Base-by-base conservation (phyloP, 257 asterid genomes). In the Forsythia viridissima region DNA sequence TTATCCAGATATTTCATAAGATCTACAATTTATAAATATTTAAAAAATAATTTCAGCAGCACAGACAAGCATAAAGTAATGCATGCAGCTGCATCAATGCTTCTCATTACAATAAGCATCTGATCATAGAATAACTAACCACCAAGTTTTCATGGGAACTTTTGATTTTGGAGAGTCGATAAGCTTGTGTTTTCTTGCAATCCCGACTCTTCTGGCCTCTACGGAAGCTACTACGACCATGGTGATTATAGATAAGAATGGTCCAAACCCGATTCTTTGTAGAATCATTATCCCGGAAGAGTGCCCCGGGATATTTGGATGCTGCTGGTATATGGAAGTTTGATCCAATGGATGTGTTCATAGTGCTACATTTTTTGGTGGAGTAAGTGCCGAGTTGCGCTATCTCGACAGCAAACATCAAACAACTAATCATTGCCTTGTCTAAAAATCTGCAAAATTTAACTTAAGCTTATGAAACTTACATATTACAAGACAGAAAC, bases 121-220 rank as follows among this genome's bases (percentile, higher is more conserved):
- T 90, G 91, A 18, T 86, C 89, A 59, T 90, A 90, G 76, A 90
- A 90, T 68, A 90, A 87, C 9, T 59, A 90, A 51, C 90, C 93
- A 87, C 90, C 93, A 90, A 5, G 77, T 85, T 0, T 79, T 15
- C 90, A 90, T 88, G 1, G 92, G 89, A 13, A 87, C 83, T 1
- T 18, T 67, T 40, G 88, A 13, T 36, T 43, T 51, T 0, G 90
- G 90, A 11, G 51, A 4, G 75, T 88, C 89, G 5, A 83, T 5
- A 0, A 84, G 77, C 51, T 86, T 86, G 21, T 85, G 37, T 37
- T 79, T 71, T 8, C 73, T 43, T 1, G 89, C 93, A 6, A 73
- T 18, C 0, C 24, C 63, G 0, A 86, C 65, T 78, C 95, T 70
- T 75, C 43, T 77, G 48, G 84, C 55, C 84, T 88, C 92, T 0